These are phyloP conservation scores for Breynia disticha DNA, from an alignment of 441 rosid genomes.

Conservation along the genomic window DNA sequence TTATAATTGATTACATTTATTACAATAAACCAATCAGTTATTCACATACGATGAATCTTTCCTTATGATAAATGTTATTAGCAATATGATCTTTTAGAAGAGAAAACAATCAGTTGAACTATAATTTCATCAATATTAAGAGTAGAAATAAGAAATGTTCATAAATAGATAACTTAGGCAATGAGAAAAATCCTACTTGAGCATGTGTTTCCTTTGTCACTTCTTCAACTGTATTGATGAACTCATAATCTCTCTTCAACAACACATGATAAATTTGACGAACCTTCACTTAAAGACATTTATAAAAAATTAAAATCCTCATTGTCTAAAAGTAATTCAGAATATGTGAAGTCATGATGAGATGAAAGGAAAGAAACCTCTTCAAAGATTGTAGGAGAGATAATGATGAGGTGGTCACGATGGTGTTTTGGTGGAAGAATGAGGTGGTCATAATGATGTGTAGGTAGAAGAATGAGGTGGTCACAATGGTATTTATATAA, in stretches of 20 bases:
- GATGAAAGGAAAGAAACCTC: constrained; percentile 43
- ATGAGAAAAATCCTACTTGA: constrained; percentile 41
- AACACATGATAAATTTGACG: constrained; percentile 81
- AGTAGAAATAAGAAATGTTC: neutral
- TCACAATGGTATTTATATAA: too few relatives aligned
- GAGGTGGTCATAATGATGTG: too few relatives aligned
- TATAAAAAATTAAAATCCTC: constrained; percentile 19
- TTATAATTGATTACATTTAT: neutral
- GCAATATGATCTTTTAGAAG: constrained; percentile 80
- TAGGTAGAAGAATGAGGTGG: too few relatives aligned
- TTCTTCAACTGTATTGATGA: constrained; percentile 74
- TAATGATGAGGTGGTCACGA: too few relatives aligned
- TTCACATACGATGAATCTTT: constrained; percentile 19
- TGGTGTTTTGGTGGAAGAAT: too few relatives aligned
- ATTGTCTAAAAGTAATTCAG: neutral
- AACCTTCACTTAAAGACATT: constrained; percentile 45
- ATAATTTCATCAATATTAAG: constrained; percentile 18
- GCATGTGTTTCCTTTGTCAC: constrained; percentile 81
- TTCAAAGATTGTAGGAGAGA: constrained; percentile 85
- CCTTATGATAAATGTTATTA: constrained; percentile 78
- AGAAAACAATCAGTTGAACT: constrained; percentile 54
- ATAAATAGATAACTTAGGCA: neutral
- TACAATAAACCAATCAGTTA: neutral
- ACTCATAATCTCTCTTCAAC: constrained; percentile 76
- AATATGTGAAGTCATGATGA: neutral